Evolutionary conservation across 257 asterid species (phyloP), one percentile per base, ranked within the genome.

Genomic region (Penstemon barbatus): DNA sequence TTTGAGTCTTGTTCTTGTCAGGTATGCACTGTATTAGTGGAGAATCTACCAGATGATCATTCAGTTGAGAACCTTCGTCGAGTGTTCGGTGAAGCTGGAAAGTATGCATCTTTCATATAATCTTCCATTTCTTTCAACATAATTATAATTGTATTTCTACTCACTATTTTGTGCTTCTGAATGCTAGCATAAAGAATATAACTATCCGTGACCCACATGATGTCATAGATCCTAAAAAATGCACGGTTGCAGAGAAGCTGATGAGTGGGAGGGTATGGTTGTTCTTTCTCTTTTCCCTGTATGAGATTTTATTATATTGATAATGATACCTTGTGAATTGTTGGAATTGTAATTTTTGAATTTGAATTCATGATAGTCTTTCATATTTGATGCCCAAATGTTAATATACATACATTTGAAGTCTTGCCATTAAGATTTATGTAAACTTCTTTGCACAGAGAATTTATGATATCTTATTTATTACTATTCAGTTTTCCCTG

Each of bases 1-100:
- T 56, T 71, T 43, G 44, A 63, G 36, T 53, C 65, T 63, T 62
- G 43, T 41, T 76, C 36, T 33, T 71, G 71, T 61, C 85, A 94
- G 99, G 72, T 80, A 52, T 87, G 99, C 92, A 91, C 97, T 66
- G 92, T 94, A 60, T 75, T 91, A 81, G 97, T 89, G 79, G 99
- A 91, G 84, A 94, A 94, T 85, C 84, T 94, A 66, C 99, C 99
- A 2, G 91, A 84, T 60, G 95, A 94, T 79, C 97, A 89, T 81
- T 94, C 99, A n/a, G 77, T 80, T 69, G 91, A 89, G 80, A 89
- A 87, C 84, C 95, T 94, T 56, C 78, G 61, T 68, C 85, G 77
- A 68, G 79, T 94, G 75, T 94, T 94, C 77, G 94, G 95, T 74
- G 88, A 77, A 79, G 96, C 90, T 79, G 99, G 99, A 79, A 81